A percentile compares a stretch with the other conserved stretches of the same genome.
These are phyloP conservation scores for Rhodotorula toruloides DNA, from an alignment of 768 basidiomycete species.

Conservation along the genomic window DNA sequence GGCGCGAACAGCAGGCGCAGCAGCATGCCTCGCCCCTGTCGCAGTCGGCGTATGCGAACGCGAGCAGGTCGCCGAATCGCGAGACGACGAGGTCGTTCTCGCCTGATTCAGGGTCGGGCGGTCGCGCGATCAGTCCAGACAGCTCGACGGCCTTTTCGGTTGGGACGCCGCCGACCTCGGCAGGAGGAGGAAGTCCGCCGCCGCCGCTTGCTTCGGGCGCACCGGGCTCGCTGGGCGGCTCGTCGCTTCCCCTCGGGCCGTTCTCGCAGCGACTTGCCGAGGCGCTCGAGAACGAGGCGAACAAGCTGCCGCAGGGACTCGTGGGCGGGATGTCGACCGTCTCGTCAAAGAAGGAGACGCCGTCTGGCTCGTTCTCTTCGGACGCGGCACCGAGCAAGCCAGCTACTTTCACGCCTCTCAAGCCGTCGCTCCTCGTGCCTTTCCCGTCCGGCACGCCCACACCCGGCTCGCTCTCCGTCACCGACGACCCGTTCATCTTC, in stretches of 20 bases:
- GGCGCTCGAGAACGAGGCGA: constrained; percentile 32
- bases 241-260: constrained; percentile 5
- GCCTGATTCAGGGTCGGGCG: constrained; percentile 21
- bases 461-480: neutral
- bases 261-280: constrained; percentile 26
- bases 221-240: neutral
- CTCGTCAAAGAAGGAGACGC: neutral
- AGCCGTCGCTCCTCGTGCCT: constrained; percentile 15
- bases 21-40: neutral
- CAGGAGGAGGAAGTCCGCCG: constrained; percentile 19
- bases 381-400: neutral
- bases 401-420: constrained; percentile 1
- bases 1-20: neutral
- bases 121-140: constrained; percentile 6
- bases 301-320: constrained; percentile 10
- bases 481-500: constrained; percentile 7
- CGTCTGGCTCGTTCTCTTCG: neutral
- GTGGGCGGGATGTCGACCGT: neutral
- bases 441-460: neutral
- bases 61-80: constrained; percentile 25
- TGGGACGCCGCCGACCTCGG: constrained; percentile 15
- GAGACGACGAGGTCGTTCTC: constrained; percentile 15
- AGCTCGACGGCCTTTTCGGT: constrained; percentile 14
- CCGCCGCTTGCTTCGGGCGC: constrained; percentile 2
- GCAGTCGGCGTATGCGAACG: constrained; percentile 11